Conservation (phyloP, 768 basidiomycete species). For the Suillus decipiens region DNA sequence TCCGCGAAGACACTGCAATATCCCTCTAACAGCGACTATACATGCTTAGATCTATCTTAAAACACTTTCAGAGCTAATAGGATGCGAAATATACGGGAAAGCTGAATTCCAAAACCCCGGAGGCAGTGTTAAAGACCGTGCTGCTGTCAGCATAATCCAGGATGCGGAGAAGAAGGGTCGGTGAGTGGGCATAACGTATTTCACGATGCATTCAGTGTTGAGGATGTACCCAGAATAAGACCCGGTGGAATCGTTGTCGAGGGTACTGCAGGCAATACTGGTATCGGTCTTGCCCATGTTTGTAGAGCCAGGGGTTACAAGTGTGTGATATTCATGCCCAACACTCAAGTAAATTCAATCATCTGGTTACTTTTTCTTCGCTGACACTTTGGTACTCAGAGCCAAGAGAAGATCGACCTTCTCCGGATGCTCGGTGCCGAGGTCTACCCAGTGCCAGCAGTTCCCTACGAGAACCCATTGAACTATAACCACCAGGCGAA, state of each 20-base stretch:
- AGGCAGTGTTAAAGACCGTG: slow-evolving; percentile 96
- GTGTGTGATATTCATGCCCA: slow-evolving; percentile 99
- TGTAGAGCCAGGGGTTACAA: slow-evolving; percentile 92
- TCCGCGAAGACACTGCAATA: neutral
- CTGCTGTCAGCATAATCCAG: slow-evolving; percentile 83
- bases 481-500: slow-evolving; percentile 99
- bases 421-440: slow-evolving; percentile 97
- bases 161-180: slow-evolving; percentile 85
- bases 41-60: slow-evolving; percentile 74
- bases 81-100: slow-evolving; percentile 87
- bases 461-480: slow-evolving; percentile 89
- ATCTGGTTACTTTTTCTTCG: neutral
- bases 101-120: slow-evolving; percentile 99
- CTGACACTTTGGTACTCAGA: slow-evolving; percentile 44
- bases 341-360: slow-evolving; percentile 66
- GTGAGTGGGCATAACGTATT: slow-evolving; percentile 43
- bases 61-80: slow-evolving; percentile 77
- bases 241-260: slow-evolving; percentile 96
- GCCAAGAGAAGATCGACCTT: slow-evolving; percentile 97
- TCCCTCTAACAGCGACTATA: slow-evolving; percentile 10
- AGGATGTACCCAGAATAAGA: slow-evolving; percentile 53
- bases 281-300: slow-evolving; percentile 93
- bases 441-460: slow-evolving; percentile 93
- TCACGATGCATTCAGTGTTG: neutral
- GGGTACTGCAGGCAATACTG: slow-evolving; percentile 98